A percentile compares a stretch with the other conserved stretches of the same genome.
Evolutionary conservation across 805 yeast species (phyloP).

Genomic region (Starmerella kuoi): DNA sequence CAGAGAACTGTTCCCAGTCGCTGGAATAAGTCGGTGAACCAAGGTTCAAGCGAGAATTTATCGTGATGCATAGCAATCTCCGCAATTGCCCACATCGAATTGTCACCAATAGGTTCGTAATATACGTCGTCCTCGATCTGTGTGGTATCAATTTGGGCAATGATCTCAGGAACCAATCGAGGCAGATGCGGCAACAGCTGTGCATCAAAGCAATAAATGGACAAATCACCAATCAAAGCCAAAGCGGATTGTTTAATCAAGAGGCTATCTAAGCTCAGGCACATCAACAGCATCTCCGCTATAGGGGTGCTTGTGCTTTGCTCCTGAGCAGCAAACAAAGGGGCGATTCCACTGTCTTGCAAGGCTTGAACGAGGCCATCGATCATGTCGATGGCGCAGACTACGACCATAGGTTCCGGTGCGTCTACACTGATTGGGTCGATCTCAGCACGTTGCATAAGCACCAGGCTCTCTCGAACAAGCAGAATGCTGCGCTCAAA

Average conservation of each 20-base stretch:
- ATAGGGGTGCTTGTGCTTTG: slow-evolving; percentile 38
- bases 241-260: slow-evolving; percentile 92
- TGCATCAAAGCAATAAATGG: slow-evolving; percentile 42
- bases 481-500: slow-evolving; percentile 68
- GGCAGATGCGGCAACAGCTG: slow-evolving; percentile 28
- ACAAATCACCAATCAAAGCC: slow-evolving; percentile 83
- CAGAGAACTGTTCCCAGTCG: slow-evolving; percentile 50
- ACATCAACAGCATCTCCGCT: slow-evolving; percentile 38
- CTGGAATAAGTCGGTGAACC: slow-evolving; percentile 41
- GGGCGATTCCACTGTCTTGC: slow-evolving; percentile 13
- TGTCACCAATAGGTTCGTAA: slow-evolving; percentile 63
- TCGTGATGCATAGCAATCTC: slow-evolving; percentile 57
- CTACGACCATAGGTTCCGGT: slow-evolving; percentile 83
- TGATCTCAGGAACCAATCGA: slow-evolving; percentile 33
- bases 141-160: slow-evolving; percentile 40
- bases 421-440: slow-evolving; percentile 44
- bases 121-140: slow-evolving; percentile 36
- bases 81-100: slow-evolving; percentile 90
- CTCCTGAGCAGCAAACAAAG: slow-evolving; percentile 18
- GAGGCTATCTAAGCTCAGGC: slow-evolving; percentile 47
- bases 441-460: slow-evolving; percentile 48
- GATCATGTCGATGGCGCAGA: slow-evolving; percentile 76
- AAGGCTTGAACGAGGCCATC: slow-evolving; percentile 92
- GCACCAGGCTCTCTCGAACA: slow-evolving; percentile 51
- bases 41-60: slow-evolving; percentile 34